Conservation (phyloP, 306 rosid species). For the Trifolium subterraneum region DNA sequence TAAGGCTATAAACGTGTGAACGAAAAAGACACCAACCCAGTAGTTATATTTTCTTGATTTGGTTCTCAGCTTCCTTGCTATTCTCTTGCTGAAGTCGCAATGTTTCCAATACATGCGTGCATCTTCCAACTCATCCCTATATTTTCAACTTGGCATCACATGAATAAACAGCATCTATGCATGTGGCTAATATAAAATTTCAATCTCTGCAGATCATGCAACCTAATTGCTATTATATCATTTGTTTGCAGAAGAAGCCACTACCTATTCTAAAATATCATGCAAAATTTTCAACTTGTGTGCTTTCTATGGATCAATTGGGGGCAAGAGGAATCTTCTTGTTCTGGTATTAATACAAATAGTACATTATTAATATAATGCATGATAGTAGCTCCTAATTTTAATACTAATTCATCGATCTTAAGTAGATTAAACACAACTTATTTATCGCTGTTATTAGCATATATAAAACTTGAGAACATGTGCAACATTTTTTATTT, state of each 20-base stretch:
- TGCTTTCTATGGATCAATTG: neutral
- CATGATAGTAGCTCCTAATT: neutral
- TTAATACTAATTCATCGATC: neutral
- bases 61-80: neutral
- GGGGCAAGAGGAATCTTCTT: slow-evolving; percentile 28
- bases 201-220: neutral
- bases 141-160: slow-evolving; percentile 27
- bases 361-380: neutral
- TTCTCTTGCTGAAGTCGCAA: neutral
- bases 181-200: slow-evolving; percentile 25
- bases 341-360: slow-evolving; percentile 5
- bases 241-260: slow-evolving; percentile 22
- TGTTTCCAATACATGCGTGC: neutral
- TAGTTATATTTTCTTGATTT: neutral
- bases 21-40: neutral
- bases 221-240: neutral
- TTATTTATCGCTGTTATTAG: neutral
- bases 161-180: slow-evolving; percentile 25
- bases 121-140: slow-evolving; percentile 23
- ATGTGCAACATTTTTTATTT: slow-evolving; percentile 25
- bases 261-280: neutral
- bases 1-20: slow-evolving; percentile 16
- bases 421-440: neutral
- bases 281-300: slow-evolving; percentile 16
- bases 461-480: neutral